Percentiles rank a stretch among this genome's conserved stretches.
Conservation (phyloP, 371 early-diverging fungal genomes). For the Basidiobolus meristosporus region DNA sequence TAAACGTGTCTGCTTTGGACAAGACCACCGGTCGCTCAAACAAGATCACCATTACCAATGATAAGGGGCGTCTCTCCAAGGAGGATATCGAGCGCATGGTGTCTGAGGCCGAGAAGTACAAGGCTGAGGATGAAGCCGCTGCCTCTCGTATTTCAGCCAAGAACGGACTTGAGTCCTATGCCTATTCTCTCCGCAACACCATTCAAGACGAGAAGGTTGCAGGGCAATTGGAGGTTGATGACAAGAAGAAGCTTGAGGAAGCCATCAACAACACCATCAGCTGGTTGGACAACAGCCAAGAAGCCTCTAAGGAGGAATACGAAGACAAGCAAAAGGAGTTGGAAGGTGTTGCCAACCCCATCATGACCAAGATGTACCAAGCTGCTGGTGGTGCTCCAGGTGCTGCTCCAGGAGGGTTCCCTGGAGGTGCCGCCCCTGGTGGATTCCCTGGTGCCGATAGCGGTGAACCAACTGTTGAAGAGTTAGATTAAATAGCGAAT, state of each 20-base stretch:
- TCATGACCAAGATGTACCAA: slow-evolving; percentile 79
- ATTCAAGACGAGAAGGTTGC: slow-evolving; percentile 71
- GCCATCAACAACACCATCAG: slow-evolving; percentile 71
- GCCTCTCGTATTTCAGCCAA: slow-evolving; percentile 53
- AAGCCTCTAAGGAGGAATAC: slow-evolving; percentile 88
- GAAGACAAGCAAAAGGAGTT: slow-evolving; percentile 89
- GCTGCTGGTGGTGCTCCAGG: slow-evolving; percentile 48
- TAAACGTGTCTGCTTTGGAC: too few species aligned
- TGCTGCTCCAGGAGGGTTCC: slow-evolving; percentile 35
- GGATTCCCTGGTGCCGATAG: slow-evolving; percentile 5
- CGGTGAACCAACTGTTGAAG: slow-evolving; percentile 15
- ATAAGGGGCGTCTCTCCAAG: too few species aligned
- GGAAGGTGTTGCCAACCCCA: slow-evolving; percentile 87
- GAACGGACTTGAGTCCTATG: slow-evolving; percentile 69
- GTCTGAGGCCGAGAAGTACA: slow-evolving; percentile 95
- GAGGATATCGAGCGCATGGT: too few species aligned
- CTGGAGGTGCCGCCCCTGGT: slow-evolving; percentile 23
- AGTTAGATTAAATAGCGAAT: slow-evolving; percentile 14
- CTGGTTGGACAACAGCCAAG: slow-evolving; percentile 77
- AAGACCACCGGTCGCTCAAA: too few species aligned
- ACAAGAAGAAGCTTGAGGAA: slow-evolving; percentile 63
- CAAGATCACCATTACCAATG: too few species aligned
- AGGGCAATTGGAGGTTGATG: slow-evolving; percentile 56
- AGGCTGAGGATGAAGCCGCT: slow-evolving; percentile 87
- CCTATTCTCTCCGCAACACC: slow-evolving; percentile 71